phyloP scores from a whole-genome alignment of 1,284 basidiomycete species.

The Cutaneotrichosporon sp. region DNA sequence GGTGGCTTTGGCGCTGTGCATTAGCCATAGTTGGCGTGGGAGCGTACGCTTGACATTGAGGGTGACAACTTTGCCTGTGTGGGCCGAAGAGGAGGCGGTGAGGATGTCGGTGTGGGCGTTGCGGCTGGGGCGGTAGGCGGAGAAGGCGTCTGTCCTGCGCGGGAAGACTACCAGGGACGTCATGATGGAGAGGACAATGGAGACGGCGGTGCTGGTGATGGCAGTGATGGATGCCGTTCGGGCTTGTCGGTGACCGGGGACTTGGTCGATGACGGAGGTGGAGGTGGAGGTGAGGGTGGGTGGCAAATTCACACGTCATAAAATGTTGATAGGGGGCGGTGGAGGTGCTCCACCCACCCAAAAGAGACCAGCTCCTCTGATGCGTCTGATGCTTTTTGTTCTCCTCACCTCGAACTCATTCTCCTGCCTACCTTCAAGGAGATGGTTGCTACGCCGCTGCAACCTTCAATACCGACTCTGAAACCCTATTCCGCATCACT shows the following conservation, averaged over 20 bases:
- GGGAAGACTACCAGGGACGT: slow-evolving; percentile 35
- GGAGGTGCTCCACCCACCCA: background rate
- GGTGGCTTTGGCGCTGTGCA: background rate
- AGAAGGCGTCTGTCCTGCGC: slow-evolving; percentile 34
- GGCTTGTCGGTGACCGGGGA: background rate
- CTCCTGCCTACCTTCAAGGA: background rate
- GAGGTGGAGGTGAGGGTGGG: slow-evolving; percentile 6
- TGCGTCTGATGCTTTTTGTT: no score
- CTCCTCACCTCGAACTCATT: background rate
- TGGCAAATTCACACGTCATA: slow-evolving; percentile 1
- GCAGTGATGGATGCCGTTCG: background rate
- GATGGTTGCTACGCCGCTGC: background rate
- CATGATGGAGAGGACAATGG: slow-evolving; percentile 20
- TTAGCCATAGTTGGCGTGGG: background rate
- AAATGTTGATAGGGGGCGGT: background rate
- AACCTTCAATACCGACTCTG: background rate
- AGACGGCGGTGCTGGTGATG: background rate
- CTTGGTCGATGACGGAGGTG: background rate
- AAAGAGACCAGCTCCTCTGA: no score
- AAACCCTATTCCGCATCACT: background rate
- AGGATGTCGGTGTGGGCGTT: slow-evolving; percentile 46
- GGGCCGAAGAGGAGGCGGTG: slow-evolving; percentile 7
- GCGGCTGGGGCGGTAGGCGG: slow-evolving; percentile 35
- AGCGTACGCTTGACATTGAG: slow-evolving; percentile 29
- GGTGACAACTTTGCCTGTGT: slow-evolving; percentile 23